phyloP scores from a whole-genome alignment of 2,329 filamentous ascomycete genomes.

The Phialophora expanda region DNA sequence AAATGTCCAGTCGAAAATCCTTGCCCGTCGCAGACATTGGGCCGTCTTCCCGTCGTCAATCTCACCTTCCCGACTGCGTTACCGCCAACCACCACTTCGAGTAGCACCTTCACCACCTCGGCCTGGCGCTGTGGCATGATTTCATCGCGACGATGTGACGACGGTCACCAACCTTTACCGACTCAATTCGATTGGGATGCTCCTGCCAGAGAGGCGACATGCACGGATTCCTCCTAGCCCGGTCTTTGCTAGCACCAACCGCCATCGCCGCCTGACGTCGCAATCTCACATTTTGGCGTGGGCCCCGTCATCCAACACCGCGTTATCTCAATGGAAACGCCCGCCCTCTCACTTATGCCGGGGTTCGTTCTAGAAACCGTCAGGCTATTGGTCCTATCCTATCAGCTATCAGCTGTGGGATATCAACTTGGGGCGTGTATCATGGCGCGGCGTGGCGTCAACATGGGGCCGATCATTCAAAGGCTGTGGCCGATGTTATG shows the following conservation, averaged over 20 bases:
- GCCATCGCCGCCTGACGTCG: conserved; percentile 17
- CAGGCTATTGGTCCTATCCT: conserved; percentile 9
- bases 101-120: too few relatives aligned
- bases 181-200: not conserved
- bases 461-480: conserved; percentile 1
- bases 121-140: conserved; percentile 18
- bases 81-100: not conserved
- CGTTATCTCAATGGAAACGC: conserved; percentile 7
- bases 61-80: not conserved
- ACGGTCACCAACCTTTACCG: conserved; percentile 1
- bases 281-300: conserved; percentile 23
- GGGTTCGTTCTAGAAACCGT: conserved; percentile 17
- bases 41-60: not conserved
- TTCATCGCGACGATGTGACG: conserved; percentile 14
- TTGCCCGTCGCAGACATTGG: not conserved
- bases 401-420: conserved; percentile 11
- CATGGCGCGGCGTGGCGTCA: conserved; percentile 14
- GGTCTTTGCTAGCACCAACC: conserved; percentile 6
- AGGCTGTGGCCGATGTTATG: not conserved
- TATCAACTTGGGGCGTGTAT: not conserved
- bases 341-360: not conserved
- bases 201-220: not conserved
- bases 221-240: conserved; percentile 5
- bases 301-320: not conserved
- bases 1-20: not conserved